Percentiles rank a stretch among this genome's conserved stretches.
phyloP scores from a whole-genome alignment of 805 yeast genomes.

The Saccharomycopsis sp. region DNA sequence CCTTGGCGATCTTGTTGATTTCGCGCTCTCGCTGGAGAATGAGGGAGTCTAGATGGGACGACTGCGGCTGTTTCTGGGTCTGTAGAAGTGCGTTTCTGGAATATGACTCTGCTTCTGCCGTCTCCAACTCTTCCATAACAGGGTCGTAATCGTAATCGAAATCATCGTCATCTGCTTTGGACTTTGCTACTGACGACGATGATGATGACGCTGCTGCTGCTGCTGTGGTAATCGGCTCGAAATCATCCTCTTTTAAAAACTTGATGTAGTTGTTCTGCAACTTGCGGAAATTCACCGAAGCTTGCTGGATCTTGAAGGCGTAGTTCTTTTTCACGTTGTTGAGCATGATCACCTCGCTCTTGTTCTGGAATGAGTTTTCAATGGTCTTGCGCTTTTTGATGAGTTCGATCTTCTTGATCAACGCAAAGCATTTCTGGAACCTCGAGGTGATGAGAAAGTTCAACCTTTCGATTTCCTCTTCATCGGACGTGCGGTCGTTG shows the following conservation, averaged over 20 bases:
- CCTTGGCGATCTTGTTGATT: constrained; percentile 84
- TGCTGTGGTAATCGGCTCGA: constrained; percentile 31
- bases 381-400: constrained; percentile 32
- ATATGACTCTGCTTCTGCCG: constrained; percentile 39
- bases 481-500: constrained; percentile 69
- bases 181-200: constrained; percentile 15
- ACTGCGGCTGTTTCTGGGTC: constrained; percentile 33
- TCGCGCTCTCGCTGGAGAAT: constrained; percentile 71
- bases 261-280: constrained; percentile 85
- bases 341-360: constrained; percentile 52
- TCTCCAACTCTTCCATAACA: constrained; percentile 28
- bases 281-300: constrained; percentile 70
- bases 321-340: constrained; percentile 76
- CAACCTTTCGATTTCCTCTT: constrained; percentile 66
- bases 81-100: constrained; percentile 45
- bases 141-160: constrained; percentile 22
- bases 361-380: constrained; percentile 25
- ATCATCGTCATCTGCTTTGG: constrained; percentile 9
- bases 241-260: constrained; percentile 73
- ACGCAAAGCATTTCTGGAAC: constrained; percentile 71
- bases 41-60: constrained; percentile 22
- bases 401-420: constrained; percentile 57
- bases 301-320: constrained; percentile 76
- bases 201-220: too few relatives aligned
- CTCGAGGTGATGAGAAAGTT: constrained; percentile 65